Evolutionary conservation across 805 yeast species (phyloP), one percentile per base, ranked within the genome.

Genomic region (Saturnispora serradocipensis): DNA sequence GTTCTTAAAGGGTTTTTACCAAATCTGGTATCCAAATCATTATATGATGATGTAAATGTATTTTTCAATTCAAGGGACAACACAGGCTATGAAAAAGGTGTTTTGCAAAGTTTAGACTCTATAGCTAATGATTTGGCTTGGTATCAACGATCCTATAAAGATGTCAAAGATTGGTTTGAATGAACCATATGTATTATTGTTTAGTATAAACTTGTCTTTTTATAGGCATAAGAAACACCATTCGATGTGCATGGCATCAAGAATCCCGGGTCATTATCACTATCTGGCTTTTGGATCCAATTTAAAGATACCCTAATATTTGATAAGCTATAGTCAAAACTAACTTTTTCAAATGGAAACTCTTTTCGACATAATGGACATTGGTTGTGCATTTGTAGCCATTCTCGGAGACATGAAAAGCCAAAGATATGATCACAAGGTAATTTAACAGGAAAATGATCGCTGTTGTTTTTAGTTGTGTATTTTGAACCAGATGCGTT

Each of bases 371-470:
- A 91, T 45, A 91, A 67, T 0, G 99, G 99, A 64, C 98, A 90
- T 2, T 87, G 78, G 27, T 78, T 75, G 59, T 85, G 81, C 27
- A 77, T 70, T 54, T 75, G 76, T 46, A 90, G 75, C 99, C 99
- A 91, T 59, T 84, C 87, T 53, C 72, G 77, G 20, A 89, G 70
- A 69, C 99, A 91, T 16, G 78, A 76, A 54, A 81, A 75, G 7
- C 99, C 98, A 72, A 93, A 91, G 0, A 81, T 63, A 62, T 91
- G 99, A 7, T 80, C 80, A 66, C 99, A 91, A 0, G 96, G 93
- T 76, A 91, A 72, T 53, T 76, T 69, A 1, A 86, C 73, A 0
- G 97, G 85, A 4, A 74, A 65, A 63, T 91, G 97, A 6, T 48
- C 25, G 4, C 34, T 43, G 40, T 30, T 16, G 13, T 32, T 56